Conservation (phyloP, 2,329 filamentous ascomycete genomes). For the Pseudogymnoascus sp. region DNA sequence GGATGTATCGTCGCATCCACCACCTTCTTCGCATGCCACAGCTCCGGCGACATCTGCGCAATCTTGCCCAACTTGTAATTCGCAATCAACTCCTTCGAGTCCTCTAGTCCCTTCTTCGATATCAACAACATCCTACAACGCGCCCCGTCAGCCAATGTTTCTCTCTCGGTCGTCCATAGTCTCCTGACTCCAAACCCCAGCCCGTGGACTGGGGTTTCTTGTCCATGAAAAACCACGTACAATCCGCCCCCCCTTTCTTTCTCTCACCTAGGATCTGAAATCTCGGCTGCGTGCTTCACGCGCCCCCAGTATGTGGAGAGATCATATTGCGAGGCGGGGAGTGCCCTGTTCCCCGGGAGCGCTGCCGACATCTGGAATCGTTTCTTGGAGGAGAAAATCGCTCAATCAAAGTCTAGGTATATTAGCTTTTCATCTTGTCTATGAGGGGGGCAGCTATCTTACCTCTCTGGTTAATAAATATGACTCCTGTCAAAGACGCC, state of each 20-base stretch:
- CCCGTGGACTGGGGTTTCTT: constrained; percentile 15
- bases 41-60: constrained; percentile 72
- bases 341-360: constrained; percentile 62
- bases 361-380: constrained; percentile 51
- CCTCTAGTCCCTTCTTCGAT: constrained; percentile 66
- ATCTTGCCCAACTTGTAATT: constrained; percentile 81
- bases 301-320: constrained; percentile 90
- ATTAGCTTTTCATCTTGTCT: neutral
- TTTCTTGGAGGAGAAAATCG: neutral
- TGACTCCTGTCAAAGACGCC: neutral
- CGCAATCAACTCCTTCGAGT: constrained; percentile 73
- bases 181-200: neutral
- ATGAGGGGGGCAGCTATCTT: neutral
- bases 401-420: neutral
- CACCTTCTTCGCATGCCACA: constrained; percentile 95
- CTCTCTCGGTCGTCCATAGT: neutral
- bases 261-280: constrained; percentile 87
- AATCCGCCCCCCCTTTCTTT: constrained; percentile 12
- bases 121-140: constrained; percentile 73
- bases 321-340: constrained; percentile 88
- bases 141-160: neutral
- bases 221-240: constrained; percentile 16
- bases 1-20: constrained; percentile 95
- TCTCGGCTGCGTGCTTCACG: constrained; percentile 78
- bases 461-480: neutral